Percentiles rank a stretch among this genome's conserved stretches.
Conservation (phyloP, 345 rosid species). For the Arabis alpina region DNA sequence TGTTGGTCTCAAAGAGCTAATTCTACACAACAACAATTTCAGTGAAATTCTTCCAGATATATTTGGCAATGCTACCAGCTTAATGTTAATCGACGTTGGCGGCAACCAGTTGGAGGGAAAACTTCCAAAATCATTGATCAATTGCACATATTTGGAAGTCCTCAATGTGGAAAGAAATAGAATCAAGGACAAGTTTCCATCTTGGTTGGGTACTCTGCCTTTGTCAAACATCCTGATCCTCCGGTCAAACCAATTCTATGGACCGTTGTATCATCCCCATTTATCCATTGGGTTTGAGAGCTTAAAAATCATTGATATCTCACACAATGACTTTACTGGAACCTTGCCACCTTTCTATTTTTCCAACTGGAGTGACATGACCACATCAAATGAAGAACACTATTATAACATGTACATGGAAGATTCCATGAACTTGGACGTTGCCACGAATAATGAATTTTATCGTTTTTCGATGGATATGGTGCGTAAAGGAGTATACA, state of each 20-base stretch:
- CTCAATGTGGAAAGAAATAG: slow-evolving; percentile 46
- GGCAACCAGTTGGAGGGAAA: slow-evolving; percentile 38
- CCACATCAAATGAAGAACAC: not conserved
- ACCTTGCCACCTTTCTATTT: slow-evolving; percentile 1
- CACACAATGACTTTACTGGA: slow-evolving; percentile 42
- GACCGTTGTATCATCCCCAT: slow-evolving; percentile 32
- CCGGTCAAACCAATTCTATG: slow-evolving; percentile 47
- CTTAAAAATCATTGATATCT: slow-evolving; percentile 52
- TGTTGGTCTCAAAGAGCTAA: too few relatives aligned
- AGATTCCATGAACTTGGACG: too few relatives aligned
- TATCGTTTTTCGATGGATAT: too few relatives aligned
- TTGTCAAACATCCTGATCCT: slow-evolving; percentile 45
- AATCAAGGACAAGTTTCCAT: slow-evolving; percentile 47
- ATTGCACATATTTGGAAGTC: slow-evolving; percentile 43
- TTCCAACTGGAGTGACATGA: not conserved
- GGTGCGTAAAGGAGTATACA: too few relatives aligned
- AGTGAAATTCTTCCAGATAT: slow-evolving; percentile 15
- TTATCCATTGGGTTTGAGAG: slow-evolving; percentile 6
- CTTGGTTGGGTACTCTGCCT: slow-evolving; percentile 39
- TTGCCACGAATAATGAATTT: too few relatives aligned
- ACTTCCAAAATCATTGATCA: slow-evolving; percentile 44
- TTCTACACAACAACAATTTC: slow-evolving; percentile 24
- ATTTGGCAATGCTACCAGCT: not conserved
- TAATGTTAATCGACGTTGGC: not conserved
- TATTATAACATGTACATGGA: too few relatives aligned